Evolutionary conservation across 345 rosid species (phyloP).

Genomic region (Gossypium australe): DNA sequence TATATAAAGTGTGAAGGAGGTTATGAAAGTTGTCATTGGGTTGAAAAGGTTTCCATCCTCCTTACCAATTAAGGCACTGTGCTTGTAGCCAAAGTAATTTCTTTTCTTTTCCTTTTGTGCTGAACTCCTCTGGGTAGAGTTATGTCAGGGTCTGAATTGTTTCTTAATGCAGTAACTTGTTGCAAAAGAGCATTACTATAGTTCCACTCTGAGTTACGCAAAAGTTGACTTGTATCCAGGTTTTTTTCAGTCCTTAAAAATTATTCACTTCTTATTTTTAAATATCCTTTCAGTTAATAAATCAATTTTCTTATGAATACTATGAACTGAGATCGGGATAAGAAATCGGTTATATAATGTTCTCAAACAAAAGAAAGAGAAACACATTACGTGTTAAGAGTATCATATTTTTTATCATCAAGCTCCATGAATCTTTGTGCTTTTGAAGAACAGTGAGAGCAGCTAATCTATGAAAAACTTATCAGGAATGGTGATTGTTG

Average conservation of each 20-base stretch:
- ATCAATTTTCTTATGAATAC: not conserved
- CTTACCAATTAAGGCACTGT: not conserved
- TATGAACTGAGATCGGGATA: not conserved
- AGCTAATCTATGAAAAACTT: not conserved
- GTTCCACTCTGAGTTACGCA: not conserved
- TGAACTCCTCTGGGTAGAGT: conserved; percentile 4
- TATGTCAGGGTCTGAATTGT: conserved; percentile 2
- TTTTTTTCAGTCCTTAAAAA: conserved; percentile 2
- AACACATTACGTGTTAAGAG: not conserved
- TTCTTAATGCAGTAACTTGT: conserved; percentile 5
- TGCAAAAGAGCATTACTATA: conserved; percentile 9
- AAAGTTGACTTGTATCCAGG: conserved; percentile 3
- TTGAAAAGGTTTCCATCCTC: conserved; percentile 6
- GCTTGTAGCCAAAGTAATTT: not conserved
- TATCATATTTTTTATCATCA: not conserved
- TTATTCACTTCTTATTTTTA: not conserved
- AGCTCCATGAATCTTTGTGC: not conserved
- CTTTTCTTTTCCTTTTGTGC: not conserved
- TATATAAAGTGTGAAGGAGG: not conserved
- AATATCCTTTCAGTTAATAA: not conserved
- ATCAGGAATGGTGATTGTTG: not conserved
- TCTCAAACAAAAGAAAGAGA: conserved; percentile 2
- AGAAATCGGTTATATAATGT: not conserved
- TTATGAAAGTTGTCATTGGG: not conserved
- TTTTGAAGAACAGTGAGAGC: not conserved